Base-by-base conservation (phyloP, 805 yeast genomes). In the Yamadazyma tumulicola region DNA sequence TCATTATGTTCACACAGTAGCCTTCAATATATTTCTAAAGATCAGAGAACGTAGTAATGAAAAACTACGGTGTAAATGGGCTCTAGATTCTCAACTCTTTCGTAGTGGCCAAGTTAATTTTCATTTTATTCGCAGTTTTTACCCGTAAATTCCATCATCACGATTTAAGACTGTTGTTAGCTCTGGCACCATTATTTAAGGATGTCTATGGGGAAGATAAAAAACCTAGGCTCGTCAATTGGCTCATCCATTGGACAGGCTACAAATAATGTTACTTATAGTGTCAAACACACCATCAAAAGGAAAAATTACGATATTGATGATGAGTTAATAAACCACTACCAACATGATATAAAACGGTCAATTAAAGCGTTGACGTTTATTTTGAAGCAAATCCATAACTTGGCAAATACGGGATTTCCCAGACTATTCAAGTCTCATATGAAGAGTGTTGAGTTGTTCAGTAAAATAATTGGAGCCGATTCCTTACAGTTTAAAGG, bases 281-380 rank as follows among this genome's bases (percentile, higher is more conserved):
- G 37, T 19, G 38, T 43, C 15, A 46, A 46, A 38, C 37, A 43
- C 15, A 35, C 41, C 26, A 16, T 42, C 28, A 19, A 34, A 16
- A 40, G 31, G 28, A 37, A 34, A 13, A 13, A 25, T 12, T 35
- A 27, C 20, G 54, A 51, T 34, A 37, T 43, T 4, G 73, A 68
- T 36, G 76, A 72, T 44, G 62, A 60, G 21, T 42, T 59, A 10
- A 52, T 70, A 8, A 42, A 47, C n/a, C 59, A 58, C 29, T 72
- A 74, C 61, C 65, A 64, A 35, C 63, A 67, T 38, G 76, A 72
- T 41, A 43, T 72, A 7, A 55, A 61, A 32, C 47, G 55, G 4
- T 57, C 73, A 1, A 50, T 66, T 19, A 64, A 67, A 14, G 79
- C 76, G 1, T 48, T 75, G 24, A 61, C 63, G 29, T 74, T 57